phyloP scores from a whole-genome alignment of 2,329 filamentous ascomycete genomes.

The Fusarium illudens region DNA sequence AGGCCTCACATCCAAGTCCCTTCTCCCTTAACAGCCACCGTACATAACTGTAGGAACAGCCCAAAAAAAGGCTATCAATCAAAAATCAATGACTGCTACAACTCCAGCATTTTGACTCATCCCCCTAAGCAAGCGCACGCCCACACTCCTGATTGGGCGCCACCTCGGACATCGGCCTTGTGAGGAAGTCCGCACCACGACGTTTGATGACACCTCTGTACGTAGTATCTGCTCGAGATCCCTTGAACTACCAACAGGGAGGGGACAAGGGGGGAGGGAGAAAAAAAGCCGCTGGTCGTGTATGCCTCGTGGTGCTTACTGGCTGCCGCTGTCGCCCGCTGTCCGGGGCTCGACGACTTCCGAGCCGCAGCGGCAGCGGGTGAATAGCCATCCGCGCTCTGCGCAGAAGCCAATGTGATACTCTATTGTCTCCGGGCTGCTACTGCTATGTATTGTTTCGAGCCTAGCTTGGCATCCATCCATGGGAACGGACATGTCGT shows the following conservation, averaged over 20 bases:
- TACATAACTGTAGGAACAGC: too few relatives aligned
- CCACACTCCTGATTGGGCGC: slow-evolving; percentile 15
- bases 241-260: not conserved
- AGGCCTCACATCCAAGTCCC: not conserved
- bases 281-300: slow-evolving; percentile 18
- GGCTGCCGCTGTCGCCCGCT: slow-evolving; percentile 7
- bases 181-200: slow-evolving; percentile 35
- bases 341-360: not conserved
- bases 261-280: not conserved
- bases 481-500: not conserved
- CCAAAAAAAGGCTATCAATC: not conserved
- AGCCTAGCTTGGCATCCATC: not conserved
- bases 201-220: slow-evolving; percentile 20
- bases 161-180: slow-evolving; percentile 45
- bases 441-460: not conserved
- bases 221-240: not conserved
- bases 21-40: not conserved
- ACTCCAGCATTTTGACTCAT: not conserved
- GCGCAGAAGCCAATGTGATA: not conserved
- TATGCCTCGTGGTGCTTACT: slow-evolving; percentile 18
- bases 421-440: not conserved
- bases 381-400: slow-evolving; percentile 18
- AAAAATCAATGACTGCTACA: slow-evolving; percentile 28
- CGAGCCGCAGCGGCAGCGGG: slow-evolving; percentile 21
- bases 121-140: not conserved